Evolutionary conservation across 2,329 filamentous ascomycete genomes (phyloP).

Genomic region (Zasmidium citrigriseum): DNA sequence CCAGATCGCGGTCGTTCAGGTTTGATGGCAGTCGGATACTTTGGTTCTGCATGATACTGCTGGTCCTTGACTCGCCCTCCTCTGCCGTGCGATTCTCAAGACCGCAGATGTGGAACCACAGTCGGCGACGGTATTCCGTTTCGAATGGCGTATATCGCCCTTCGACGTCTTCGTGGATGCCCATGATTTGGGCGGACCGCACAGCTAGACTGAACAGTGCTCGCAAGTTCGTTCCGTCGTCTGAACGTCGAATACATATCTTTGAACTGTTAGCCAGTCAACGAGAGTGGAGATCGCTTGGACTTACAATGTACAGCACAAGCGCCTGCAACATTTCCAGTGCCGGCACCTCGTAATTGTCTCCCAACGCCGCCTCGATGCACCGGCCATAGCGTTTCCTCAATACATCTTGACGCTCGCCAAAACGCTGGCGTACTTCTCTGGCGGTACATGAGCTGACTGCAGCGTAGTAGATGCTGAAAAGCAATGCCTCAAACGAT

Average conservation of each 20-base stretch:
- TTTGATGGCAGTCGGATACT: conserved; percentile 26
- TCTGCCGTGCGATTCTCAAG: conserved; percentile 30
- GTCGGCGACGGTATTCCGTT: conserved; percentile 22
- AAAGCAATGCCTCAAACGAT: conserved; percentile 23
- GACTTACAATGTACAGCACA: conserved; percentile 23
- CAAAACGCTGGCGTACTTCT: conserved; percentile 25
- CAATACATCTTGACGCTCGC: conserved; percentile 22
- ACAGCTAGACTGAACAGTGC: conserved; percentile 24
- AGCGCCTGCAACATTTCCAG: conserved; percentile 25
- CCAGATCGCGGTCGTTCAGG: conserved; percentile 30
- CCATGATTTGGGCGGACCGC: conserved; percentile 23
- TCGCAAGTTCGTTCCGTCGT: conserved; percentile 14
- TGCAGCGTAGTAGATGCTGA: conserved; percentile 29
- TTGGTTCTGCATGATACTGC: conserved; percentile 23
- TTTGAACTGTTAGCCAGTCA: conserved; percentile 3
- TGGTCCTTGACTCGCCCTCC: conserved; percentile 21
- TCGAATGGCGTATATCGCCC: conserved; percentile 20
- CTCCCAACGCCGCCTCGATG: conserved; percentile 18
- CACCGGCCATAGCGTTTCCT: conserved; percentile 18
- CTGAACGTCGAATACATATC: conserved; percentile 22
- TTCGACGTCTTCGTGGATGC: conserved; percentile 20
- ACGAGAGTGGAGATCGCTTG: no score
- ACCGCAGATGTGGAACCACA: conserved; percentile 28
- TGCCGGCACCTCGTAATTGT: conserved; percentile 20
- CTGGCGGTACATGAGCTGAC: conserved; percentile 28